phyloP scores from a whole-genome alignment of 2,329 filamentous ascomycete genomes.

The Aspergillus unguis region DNA sequence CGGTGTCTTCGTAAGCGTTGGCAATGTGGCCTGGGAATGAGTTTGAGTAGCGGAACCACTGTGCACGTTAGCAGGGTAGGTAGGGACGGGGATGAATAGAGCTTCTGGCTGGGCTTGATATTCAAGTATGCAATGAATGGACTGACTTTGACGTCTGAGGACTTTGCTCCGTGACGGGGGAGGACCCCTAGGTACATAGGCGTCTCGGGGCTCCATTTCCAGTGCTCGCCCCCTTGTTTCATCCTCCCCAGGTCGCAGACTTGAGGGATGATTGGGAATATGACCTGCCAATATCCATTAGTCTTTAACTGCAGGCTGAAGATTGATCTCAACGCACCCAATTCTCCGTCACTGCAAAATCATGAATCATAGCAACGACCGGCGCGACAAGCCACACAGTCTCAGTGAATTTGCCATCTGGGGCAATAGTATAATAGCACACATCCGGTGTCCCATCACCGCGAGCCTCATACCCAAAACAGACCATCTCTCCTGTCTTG shows the following conservation, averaged over 20 bases:
- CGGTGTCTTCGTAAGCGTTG: constrained; percentile 37
- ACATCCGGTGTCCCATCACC: constrained; percentile 41
- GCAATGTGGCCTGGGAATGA: constrained; percentile 38
- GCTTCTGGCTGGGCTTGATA: not conserved
- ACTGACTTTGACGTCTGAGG: constrained; percentile 33
- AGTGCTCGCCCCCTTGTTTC: constrained; percentile 41
- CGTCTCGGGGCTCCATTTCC: constrained; percentile 36
- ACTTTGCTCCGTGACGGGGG: constrained; percentile 19
- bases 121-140: too few species aligned
- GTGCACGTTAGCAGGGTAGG: not conserved
- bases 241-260: constrained; percentile 36
- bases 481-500: constrained; percentile 49
- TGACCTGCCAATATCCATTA: constrained; percentile 21
- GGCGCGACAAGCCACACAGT: constrained; percentile 36
- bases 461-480: constrained; percentile 49
- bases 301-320: too few species aligned
- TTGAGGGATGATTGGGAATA: constrained; percentile 39
- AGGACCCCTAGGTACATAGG: constrained; percentile 31
- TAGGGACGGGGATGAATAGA: not conserved
- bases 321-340: constrained; percentile 19
- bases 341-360: constrained; percentile 43
- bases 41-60: constrained; percentile 39
- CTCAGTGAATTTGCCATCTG: constrained; percentile 30
- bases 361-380: constrained; percentile 42
- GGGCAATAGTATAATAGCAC: constrained; percentile 33